Conservation (phyloP, 108 stramenopile species). For the Chaetoceros tenuissimus region DNA sequence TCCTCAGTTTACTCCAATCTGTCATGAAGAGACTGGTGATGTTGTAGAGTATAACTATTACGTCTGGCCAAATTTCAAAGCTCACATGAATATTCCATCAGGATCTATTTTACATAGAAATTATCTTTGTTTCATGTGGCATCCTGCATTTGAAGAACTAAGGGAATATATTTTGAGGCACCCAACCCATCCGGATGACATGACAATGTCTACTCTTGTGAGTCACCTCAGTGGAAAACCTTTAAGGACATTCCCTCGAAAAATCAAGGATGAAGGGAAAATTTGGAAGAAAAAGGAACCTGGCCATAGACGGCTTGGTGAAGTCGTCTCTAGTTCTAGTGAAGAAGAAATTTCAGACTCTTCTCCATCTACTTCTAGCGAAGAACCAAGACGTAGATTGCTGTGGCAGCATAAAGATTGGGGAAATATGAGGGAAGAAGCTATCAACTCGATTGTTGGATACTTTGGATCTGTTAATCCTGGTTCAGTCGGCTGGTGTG, state of each 20-base stretch:
- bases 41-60: constrained; percentile 66
- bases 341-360: background rate
- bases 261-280: constrained; percentile 11
- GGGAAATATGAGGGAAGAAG: constrained; percentile 61
- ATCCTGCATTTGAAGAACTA: constrained; percentile 74
- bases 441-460: constrained; percentile 59
- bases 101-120: constrained; percentile 53
- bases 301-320: background rate
- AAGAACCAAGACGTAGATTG: constrained; percentile 24
- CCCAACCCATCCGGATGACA: constrained; percentile 82
- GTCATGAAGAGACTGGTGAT: constrained; percentile 40
- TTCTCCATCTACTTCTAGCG: background rate
- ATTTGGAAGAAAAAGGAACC: background rate
- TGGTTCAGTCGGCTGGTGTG: constrained; percentile 81
- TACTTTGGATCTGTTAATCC: constrained; percentile 81
- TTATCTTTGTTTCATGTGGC: constrained; percentile 80
- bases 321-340: background rate
- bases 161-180: constrained; percentile 56
- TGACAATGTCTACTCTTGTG: constrained; percentile 72
- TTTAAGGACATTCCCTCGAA: constrained; percentile 53
- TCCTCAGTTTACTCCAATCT: background rate
- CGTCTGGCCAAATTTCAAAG: constrained; percentile 58
- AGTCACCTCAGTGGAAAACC: constrained; percentile 70
- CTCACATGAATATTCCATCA: background rate
- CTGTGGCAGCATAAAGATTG: constrained; percentile 55